Evolutionary conservation across 345 rosid genomes (phyloP).

Genomic region (Abelmoschus esculentus): DNA sequence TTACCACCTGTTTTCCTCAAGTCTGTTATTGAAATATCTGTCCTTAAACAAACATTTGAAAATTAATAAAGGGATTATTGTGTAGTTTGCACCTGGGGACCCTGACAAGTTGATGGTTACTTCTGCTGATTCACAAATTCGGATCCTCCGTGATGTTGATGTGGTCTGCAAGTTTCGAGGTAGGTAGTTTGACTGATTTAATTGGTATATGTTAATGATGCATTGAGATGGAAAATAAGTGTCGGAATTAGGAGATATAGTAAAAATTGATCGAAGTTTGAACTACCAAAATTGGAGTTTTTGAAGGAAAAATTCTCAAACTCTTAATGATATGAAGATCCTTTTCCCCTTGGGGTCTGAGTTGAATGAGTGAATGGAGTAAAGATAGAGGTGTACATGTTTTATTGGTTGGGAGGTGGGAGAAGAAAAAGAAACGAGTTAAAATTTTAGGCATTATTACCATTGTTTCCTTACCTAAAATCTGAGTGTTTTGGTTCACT

Average conservation of each 20-base stretch:
- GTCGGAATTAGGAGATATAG: background rate
- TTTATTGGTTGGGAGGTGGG: background rate
- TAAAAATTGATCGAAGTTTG: background rate
- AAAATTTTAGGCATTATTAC: background rate
- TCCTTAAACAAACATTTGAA: background rate
- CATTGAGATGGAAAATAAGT: conserved; percentile 4
- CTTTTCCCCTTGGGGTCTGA: background rate
- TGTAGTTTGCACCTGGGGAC: conserved; percentile 37
- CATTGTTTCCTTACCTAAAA: background rate
- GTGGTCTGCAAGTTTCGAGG: conserved; percentile 34
- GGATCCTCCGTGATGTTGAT: conserved; percentile 27
- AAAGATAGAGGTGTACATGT: background rate
- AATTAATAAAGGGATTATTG: conserved; percentile 1
- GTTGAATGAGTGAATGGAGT: background rate
- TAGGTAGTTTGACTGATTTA: conserved; percentile 9
- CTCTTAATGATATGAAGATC: background rate
- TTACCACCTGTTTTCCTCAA: background rate
- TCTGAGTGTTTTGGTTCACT: background rate
- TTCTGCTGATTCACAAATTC: conserved; percentile 36
- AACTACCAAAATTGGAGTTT: background rate
- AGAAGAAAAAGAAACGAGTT: background rate
- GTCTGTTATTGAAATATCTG: background rate
- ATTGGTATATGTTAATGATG: background rate
- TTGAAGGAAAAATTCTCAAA: background rate
- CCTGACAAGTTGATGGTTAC: conserved; percentile 33